These are phyloP conservation scores for Aureobasidium sp. DNA, from an alignment of 2,329 filamentous ascomycete species.

Conservation along the genomic window DNA sequence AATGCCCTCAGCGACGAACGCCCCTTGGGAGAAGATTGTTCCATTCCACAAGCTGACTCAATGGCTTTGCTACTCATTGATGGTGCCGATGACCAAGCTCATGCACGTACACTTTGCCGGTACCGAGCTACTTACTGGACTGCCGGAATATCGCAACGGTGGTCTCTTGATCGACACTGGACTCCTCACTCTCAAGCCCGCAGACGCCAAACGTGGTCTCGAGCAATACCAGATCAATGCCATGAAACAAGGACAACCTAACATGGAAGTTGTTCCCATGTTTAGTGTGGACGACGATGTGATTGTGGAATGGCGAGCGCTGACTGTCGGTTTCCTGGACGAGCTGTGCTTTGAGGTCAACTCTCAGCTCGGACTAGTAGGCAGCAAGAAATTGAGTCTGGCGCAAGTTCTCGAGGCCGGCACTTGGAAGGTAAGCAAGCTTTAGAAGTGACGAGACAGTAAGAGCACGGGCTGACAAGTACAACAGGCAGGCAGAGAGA, in stretches of 20 bases:
- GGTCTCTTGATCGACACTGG: conserved; percentile 82
- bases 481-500: conserved; percentile 74
- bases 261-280: conserved; percentile 63
- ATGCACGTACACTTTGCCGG: conserved; percentile 75
- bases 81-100: conserved; percentile 79
- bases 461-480: conserved; percentile 25
- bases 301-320: conserved; percentile 70
- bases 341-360: conserved; percentile 63
- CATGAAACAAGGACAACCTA: conserved; percentile 61
- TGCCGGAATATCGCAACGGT: conserved; percentile 89
- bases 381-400: conserved; percentile 62
- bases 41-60: conserved; percentile 93
- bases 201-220: conserved; percentile 62
- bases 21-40: conserved; percentile 71
- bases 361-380: conserved; percentile 56
- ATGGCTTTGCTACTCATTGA: conserved; percentile 89
- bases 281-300: conserved; percentile 68
- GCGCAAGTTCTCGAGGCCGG: conserved; percentile 91
- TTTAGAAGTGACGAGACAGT: not conserved
- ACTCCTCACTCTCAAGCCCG: conserved; percentile 64
- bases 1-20: conserved; percentile 66
- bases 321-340: conserved; percentile 67
- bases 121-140: conserved; percentile 73
- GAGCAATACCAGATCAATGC: conserved; percentile 63
- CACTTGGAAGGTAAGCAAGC: conserved; percentile 78